Base-by-base conservation (phyloP, 2,329 filamentous ascomycete species). In the Rutstroemia sydowiana region DNA sequence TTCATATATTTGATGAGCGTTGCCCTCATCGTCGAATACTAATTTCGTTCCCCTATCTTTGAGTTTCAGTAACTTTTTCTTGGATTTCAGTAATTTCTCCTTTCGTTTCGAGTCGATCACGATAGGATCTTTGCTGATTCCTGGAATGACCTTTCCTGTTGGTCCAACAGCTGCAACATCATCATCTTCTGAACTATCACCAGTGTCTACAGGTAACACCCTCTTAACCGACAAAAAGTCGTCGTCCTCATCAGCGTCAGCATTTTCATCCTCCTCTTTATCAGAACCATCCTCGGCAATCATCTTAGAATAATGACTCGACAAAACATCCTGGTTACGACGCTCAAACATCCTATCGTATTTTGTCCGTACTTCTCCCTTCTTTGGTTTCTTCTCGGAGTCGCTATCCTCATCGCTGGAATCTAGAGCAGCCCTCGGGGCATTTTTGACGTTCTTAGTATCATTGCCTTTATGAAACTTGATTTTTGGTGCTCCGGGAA, bases 321-420 rank as follows among this genome's bases (percentile, higher is more conserved):
- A 91, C 58, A 98, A 71, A 30, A 98, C 87, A 65, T 96, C 91
- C 70, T 97, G 92, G 70, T 98, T 98, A 61, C 86, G 87, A 55
- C 93, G 79, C 73, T 96, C 92, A 69, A 97, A 96, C 93, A 98
- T 97, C 61, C 89, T 85, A 69, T 98, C 90, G 67, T 95, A 95
- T 69, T 95, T 97, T 30, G 95, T 98, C 56, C 90, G 81, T 16
- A 95, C 88, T 61, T 83, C 79, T 10, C 77, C 74, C 71, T 87
- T 84, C 70, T 87, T 84, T 70, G 74, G 71, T 59, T 74, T 67
- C 63, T 77, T 76, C 3, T 64, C 69, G 14, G 81, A 75, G 50
- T 80, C 81, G 45, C 69, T 71, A 11, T 79, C 77, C 3, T 82
- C 84, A 13, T 79, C 83, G 62, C 67, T 87, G 67, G 68, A 87